A percentile compares a stretch with the other conserved stretches of the same genome.
These are phyloP conservation scores for sorghum (Sorghum bicolor) DNA, from an alignment of 176 grass and related monocot genomes.

Conservation along the genomic window DNA sequence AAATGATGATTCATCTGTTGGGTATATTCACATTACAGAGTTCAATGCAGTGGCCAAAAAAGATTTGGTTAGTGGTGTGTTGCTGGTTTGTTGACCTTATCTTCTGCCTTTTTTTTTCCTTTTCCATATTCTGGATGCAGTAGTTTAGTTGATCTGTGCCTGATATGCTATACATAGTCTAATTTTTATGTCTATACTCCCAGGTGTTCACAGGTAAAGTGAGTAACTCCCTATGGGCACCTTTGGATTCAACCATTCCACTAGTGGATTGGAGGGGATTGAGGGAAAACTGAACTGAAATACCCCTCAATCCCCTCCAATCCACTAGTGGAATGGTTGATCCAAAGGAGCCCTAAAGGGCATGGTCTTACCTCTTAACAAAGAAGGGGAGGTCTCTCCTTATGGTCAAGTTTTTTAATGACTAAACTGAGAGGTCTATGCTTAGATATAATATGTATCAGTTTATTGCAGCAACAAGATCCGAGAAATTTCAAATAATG, in stretches of 20 bases:
- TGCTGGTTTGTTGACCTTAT: slow-evolving; percentile 41
- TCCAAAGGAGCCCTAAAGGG: too few species aligned
- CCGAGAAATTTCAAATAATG: background rate
- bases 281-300: too few species aligned
- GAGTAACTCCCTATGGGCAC: background rate
- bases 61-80: slow-evolving; percentile 95
- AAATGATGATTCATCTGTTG: slow-evolving; percentile 61
- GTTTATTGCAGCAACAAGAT: background rate
- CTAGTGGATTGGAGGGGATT: too few species aligned
- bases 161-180: background rate
- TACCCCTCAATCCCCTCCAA: too few species aligned
- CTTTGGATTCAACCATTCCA: too few species aligned
- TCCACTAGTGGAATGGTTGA: too few species aligned
- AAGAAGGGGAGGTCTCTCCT: background rate
- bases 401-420: background rate
- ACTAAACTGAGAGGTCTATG: background rate
- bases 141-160: background rate
- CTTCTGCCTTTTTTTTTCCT: slow-evolving; percentile 5
- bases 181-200: background rate
- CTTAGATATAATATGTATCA: background rate
- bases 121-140: background rate
- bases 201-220: background rate
- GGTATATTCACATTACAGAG: slow-evolving; percentile 94
- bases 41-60: slow-evolving; percentile 97
- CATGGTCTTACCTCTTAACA: background rate